Evolutionary conservation across 352 stramenopile genomes (phyloP).

Genomic region (Pythium myriotylum): DNA sequence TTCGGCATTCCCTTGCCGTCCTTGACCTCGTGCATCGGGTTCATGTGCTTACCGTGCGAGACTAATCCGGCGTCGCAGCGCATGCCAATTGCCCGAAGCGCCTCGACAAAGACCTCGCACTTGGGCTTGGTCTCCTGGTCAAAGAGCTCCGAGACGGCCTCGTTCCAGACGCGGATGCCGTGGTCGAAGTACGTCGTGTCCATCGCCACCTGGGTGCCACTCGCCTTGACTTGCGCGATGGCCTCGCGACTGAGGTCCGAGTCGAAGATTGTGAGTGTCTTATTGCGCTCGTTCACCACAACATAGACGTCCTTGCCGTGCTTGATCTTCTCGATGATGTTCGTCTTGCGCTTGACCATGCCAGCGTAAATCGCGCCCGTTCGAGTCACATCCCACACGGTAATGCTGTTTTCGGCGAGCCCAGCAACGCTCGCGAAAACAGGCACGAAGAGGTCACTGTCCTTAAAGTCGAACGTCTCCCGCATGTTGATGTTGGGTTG

Average conservation of each 20-base stretch:
- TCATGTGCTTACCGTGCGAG: background rate
- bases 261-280: slow-evolving; percentile 47
- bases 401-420: slow-evolving; percentile 30
- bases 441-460: slow-evolving; percentile 52
- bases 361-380: slow-evolving; percentile 16
- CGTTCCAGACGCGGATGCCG: slow-evolving; percentile 46
- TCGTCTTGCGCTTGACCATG: slow-evolving; percentile 58
- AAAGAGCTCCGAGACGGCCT: slow-evolving; percentile 31
- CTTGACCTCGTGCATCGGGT: background rate
- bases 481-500: slow-evolving; percentile 30
- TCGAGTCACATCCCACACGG: slow-evolving; percentile 17
- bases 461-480: slow-evolving; percentile 41
- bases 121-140: slow-evolving; percentile 29
- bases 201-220: background rate
- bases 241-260: slow-evolving; percentile 22
- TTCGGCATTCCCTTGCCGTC: background rate
- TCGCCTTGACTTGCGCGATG: slow-evolving; percentile 35
- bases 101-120: slow-evolving; percentile 46
- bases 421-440: slow-evolving; percentile 37
- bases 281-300: slow-evolving; percentile 42
- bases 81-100: slow-evolving; percentile 8
- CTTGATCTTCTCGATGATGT: slow-evolving; percentile 49
- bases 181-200: slow-evolving; percentile 35
- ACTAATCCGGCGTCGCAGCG: too few species aligned
- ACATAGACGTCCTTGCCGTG: slow-evolving; percentile 61